Evolutionary conservation across 1,139 yeast genomes (phyloP).

Genomic region (Candida frijolesensis): DNA sequence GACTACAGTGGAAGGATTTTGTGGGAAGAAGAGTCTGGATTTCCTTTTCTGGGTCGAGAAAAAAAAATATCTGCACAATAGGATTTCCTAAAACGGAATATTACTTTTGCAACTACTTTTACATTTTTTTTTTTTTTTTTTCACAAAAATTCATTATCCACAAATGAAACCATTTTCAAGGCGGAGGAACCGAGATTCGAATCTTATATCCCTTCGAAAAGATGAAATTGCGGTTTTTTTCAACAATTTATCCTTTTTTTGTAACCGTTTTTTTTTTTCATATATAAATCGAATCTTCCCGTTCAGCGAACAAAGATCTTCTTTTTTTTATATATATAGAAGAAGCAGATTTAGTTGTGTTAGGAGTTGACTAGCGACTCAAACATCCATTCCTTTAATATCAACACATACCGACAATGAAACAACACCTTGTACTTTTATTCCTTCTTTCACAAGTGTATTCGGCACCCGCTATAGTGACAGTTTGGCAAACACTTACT

Average conservation of each 20-base stretch:
- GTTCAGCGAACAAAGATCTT: background rate
- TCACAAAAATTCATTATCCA: background rate
- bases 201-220: background rate
- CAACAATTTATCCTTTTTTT: background rate
- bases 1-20: background rate
- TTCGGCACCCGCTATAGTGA: constrained; percentile 31
- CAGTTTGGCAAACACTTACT: constrained; percentile 30
- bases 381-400: constrained; percentile 8
- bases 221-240: background rate
- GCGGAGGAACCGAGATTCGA: background rate
- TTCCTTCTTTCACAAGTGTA: constrained; percentile 1
- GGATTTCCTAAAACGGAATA: constrained; percentile 3
- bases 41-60: background rate
- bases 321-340: background rate
- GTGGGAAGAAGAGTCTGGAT: background rate
- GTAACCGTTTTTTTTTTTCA: background rate
- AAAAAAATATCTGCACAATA: background rate
- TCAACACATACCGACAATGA: constrained; percentile 3
- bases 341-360: background rate
- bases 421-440: background rate
- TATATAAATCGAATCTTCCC: background rate
- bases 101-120: background rate
- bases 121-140: background rate
- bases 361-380: background rate
- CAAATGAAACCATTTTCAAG: background rate